Conservation (phyloP, 2,329 filamentous ascomycete species). For the Trichothecium sympodiale region DNA sequence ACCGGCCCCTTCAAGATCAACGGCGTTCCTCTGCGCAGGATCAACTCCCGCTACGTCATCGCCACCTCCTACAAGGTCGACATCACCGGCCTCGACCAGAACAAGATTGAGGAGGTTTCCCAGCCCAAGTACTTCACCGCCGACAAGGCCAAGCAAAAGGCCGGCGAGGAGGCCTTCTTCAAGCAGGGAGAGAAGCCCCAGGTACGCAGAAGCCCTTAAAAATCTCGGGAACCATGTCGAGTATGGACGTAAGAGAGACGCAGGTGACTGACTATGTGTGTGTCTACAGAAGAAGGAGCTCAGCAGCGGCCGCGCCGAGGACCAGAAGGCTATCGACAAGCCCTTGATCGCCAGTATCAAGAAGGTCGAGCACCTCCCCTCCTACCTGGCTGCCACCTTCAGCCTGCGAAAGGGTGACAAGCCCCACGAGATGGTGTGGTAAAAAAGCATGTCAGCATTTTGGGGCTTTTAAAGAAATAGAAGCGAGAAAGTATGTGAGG, state of each 20-base stretch:
- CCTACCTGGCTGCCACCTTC: slow-evolving; percentile 94
- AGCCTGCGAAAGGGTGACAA: slow-evolving; percentile 98
- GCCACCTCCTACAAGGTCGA: slow-evolving; percentile 80
- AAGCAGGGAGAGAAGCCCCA: slow-evolving; percentile 97
- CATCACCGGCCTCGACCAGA: slow-evolving; percentile 73
- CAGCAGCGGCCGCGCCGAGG: slow-evolving; percentile 78
- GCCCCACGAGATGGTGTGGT: slow-evolving; percentile 99
- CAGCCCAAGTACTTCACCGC: slow-evolving; percentile 87
- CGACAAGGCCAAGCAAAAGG: slow-evolving; percentile 93
- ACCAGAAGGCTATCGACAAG: slow-evolving; percentile 99
- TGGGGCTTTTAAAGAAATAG: slow-evolving; percentile 2
- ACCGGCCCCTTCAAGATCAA: slow-evolving; percentile 99
- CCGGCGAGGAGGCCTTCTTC: slow-evolving; percentile 97
- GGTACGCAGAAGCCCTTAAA: slow-evolving; percentile 60
- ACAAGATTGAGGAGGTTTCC: slow-evolving; percentile 74
- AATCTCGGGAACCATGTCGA: no score
- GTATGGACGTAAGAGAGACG: no score
- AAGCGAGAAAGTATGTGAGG: slow-evolving; percentile 2
- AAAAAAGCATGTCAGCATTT: slow-evolving; percentile 32
- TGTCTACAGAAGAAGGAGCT: slow-evolving; percentile 84
- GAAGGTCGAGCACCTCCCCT: slow-evolving; percentile 89
- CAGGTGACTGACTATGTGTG: slow-evolving; percentile 12
- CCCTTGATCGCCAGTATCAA: slow-evolving; percentile 90
- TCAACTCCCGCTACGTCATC: slow-evolving; percentile 90
- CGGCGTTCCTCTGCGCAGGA: slow-evolving; percentile 91